Evolutionary conservation across 139 green algal genomes (phyloP), one percentile per base, ranked within the genome.

Genomic region (Micractinium conductrix): DNA sequence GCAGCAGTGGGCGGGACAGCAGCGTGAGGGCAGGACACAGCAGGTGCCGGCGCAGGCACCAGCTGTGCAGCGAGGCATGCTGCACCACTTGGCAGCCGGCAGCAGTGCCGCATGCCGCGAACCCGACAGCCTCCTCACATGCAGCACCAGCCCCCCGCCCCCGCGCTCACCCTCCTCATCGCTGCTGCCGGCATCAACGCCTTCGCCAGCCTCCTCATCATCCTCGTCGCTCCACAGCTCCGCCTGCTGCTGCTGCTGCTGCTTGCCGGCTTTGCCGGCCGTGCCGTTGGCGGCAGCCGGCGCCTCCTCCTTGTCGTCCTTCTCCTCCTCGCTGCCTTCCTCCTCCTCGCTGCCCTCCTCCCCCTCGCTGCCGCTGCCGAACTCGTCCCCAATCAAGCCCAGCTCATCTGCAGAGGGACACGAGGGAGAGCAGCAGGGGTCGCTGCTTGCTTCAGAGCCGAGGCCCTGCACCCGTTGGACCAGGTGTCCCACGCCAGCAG

Each of bases 211-310:
- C 0, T 62, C 62, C 7, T 10, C 76, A 40, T 43, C 78, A 19
- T 81, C 71, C 10, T 90, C 86, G 24, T 84, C 81, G 38, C 72
- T 79, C 68, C 60, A 82, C 43, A 80, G 38, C 26, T 37, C 69
- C 69, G 53, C 33, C 70, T 50, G 68, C 38, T 74, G 45, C 74
- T 80, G 45, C 74, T 80, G 74, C 74, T 68, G 74, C 74, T 81
- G 17, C 35, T 62, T 63, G 44, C 74, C 21, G 6, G 26, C 55
- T 35, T 74, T 74, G 50, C 50, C 44, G 10, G 62, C 45, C 42
- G 55, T 42, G 81, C 43, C 78, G 62, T 75, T 74, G n/a, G 78
- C 40, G 10, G 74, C 76, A 17, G 55, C n/a, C 24, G 69, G 26
- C 70, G 43, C 37, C 40, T 33, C 42, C 42, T 53, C 70, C 65